These are phyloP conservation scores for Metschnikowia kunwiensis DNA, from an alignment of 805 yeast genomes.

Conservation along the genomic window DNA sequence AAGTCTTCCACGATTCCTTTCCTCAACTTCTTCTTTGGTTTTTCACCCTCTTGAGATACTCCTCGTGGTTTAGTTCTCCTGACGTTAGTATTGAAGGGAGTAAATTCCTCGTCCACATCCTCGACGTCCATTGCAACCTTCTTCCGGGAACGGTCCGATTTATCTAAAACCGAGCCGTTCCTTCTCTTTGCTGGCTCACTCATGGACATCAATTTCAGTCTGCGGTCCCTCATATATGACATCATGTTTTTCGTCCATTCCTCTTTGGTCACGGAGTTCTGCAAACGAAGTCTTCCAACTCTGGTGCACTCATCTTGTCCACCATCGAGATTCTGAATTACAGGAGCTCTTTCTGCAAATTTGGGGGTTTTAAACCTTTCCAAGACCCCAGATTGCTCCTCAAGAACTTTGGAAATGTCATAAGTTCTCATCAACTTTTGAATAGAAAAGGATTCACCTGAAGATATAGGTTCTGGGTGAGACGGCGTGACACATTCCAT, in stretches of 20 bases:
- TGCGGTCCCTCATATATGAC: constrained; percentile 4
- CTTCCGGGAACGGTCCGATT: neutral
- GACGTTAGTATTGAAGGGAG: too few relatives aligned
- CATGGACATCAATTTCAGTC: constrained; percentile 4
- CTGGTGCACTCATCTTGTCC: constrained; percentile 18
- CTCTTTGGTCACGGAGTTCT: constrained; percentile 24
- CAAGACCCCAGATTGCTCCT: constrained; percentile 9
- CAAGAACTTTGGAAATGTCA: constrained; percentile 12
- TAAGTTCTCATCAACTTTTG: constrained; percentile 43
- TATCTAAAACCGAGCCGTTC: neutral
- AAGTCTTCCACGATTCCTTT: constrained; percentile 7
- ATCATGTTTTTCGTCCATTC: constrained; percentile 24
- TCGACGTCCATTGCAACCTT: neutral
- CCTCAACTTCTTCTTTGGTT: constrained; percentile 5
- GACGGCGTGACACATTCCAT: constrained; percentile 92
- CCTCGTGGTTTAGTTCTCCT: too few relatives aligned
- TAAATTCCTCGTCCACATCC: too few relatives aligned
- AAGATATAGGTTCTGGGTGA: constrained; percentile 57
- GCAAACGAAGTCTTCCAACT: constrained; percentile 26
- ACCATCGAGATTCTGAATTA: constrained; percentile 16
- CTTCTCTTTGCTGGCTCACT: constrained; percentile 1
- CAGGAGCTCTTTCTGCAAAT: constrained; percentile 16
- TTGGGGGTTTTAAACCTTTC: constrained; percentile 11
- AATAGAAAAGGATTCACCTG: constrained; percentile 77
- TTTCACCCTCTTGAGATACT: neutral